Conservation (phyloP, 768 basidiomycete species). For the Russula emetica region DNA sequence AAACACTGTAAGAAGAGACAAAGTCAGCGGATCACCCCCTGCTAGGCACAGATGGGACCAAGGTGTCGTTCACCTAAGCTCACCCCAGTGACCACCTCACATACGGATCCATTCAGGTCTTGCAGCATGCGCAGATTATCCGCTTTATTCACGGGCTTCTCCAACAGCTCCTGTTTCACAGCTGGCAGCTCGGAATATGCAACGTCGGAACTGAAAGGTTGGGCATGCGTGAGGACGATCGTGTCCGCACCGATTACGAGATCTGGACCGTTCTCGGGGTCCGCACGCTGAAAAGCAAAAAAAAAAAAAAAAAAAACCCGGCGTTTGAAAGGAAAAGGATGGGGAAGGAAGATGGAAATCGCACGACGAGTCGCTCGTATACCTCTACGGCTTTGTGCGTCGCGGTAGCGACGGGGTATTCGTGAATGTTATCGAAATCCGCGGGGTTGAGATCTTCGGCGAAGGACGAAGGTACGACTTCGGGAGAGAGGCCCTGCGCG, state of each 20-base stretch:
- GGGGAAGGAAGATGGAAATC: conserved; percentile 27
- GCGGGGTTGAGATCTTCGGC: conserved; percentile 67
- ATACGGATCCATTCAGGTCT: conserved; percentile 79
- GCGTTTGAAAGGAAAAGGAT: not conserved
- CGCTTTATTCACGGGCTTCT: conserved; percentile 76
- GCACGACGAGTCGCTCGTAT: conserved; percentile 73
- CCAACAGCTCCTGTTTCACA: conserved; percentile 68
- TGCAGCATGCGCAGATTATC: conserved; percentile 87
- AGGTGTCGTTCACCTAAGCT: conserved; percentile 54
- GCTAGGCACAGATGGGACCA: not conserved
- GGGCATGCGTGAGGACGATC: conserved; percentile 78
- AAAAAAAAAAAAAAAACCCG: too few species aligned
- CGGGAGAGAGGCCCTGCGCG: conserved; percentile 56
- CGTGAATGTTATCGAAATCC: conserved; percentile 65
- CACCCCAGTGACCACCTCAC: conserved; percentile 92
- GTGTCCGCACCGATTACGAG: conserved; percentile 91
- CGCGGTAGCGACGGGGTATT: conserved; percentile 74
- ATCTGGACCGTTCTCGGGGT: conserved; percentile 69
- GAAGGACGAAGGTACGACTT: conserved; percentile 74
- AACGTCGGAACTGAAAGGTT: conserved; percentile 53
- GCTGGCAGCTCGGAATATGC: conserved; percentile 52
- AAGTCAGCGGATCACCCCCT: not conserved
- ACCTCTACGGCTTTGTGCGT: conserved; percentile 82
- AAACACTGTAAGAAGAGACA: conserved; percentile 45
- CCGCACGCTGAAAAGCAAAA: conserved; percentile 37